Conservation (phyloP, 768 basidiomycete species). For the Kwoniella mangroviensis region DNA sequence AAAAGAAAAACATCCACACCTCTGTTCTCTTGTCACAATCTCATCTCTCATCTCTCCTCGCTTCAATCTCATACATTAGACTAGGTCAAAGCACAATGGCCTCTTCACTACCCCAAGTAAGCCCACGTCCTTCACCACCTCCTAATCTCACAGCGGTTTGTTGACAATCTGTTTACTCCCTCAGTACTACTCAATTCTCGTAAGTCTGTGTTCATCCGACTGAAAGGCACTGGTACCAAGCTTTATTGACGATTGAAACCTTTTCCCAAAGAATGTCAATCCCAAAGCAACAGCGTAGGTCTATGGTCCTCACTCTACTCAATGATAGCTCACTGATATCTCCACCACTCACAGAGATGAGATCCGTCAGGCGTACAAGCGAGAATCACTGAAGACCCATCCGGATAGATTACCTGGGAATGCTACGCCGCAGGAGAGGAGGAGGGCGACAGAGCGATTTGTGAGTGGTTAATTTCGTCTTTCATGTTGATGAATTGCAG, state of each 20-base stretch:
- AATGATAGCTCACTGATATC: background rate
- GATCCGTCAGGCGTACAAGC: conserved; percentile 54
- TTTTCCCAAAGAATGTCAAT: conserved; percentile 30
- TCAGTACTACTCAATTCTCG: conserved; percentile 50
- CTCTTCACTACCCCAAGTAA: conserved; percentile 43
- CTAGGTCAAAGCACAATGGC: conserved; percentile 25
- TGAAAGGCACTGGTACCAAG: too few species aligned
- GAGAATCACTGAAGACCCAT: conserved; percentile 70
- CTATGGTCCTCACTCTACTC: background rate
- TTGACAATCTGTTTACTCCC: background rate
- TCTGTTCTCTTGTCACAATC: background rate
- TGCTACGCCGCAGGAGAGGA: conserved; percentile 72
- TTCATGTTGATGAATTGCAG: too few species aligned
- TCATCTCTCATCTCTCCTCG: background rate
- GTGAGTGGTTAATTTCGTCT: conserved; percentile 11
- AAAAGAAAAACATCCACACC: background rate
- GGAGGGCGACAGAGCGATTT: conserved; percentile 78
- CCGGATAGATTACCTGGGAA: conserved; percentile 76
- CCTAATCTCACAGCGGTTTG: conserved; percentile 16
- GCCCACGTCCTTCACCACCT: background rate
- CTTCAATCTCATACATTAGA: background rate
- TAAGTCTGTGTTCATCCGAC: conserved; percentile 17
- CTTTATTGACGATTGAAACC: background rate
- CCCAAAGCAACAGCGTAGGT: conserved; percentile 45
- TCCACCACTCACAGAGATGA: conserved; percentile 42